Evolutionary conservation across 306 rosid genomes (phyloP), one percentile per base, ranked within the genome.

Genomic region (Oxytropis ochrocephala): DNA sequence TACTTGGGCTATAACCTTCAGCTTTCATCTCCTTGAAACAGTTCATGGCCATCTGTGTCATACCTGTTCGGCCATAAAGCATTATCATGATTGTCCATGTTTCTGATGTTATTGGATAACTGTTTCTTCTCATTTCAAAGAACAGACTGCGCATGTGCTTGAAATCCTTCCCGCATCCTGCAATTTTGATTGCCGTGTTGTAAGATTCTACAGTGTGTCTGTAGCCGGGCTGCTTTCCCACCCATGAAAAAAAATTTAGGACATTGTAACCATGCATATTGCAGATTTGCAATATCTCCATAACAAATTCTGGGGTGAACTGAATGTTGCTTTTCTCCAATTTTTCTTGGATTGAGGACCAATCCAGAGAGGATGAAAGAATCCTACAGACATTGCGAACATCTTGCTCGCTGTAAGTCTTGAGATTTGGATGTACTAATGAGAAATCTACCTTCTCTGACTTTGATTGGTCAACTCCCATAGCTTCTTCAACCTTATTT

Each of bases 11-110:
- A 58, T 72, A 84, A 33, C 86, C 84, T 46, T 67, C 64, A 24
- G 80, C 83, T 80, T 86, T 90, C 98, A 93, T 93, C 82, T 88
- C 88, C 38, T 54, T 41, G 65, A 90, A 90, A 57, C 84, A 76
- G 33, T 82, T 81, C 71, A 84, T 55, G 55, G 97, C 97, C 78
- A 88, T 83, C 63, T 90, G 77, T 0, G 98, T 93, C 54, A 93
- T 76, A 52, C 98, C 98, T 14, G 82, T 83, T 30, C 98, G 91
- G 64, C 97, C 97, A 6, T 90, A 93, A 70, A 76, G 91, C 94
- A 88, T 79, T 43, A 93, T 86, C 91, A 90, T 85, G 75, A 90
- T 90, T 44, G 98, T 90, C 98, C 98, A 93, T 71, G 98, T 90
- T 66, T 93, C 91, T 38, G 97, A 63, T 14, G 91, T 86, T 64